These are phyloP conservation scores for Aphanomyces euteiches DNA, from an alignment of 352 stramenopile species.

Conservation along the genomic window DNA sequence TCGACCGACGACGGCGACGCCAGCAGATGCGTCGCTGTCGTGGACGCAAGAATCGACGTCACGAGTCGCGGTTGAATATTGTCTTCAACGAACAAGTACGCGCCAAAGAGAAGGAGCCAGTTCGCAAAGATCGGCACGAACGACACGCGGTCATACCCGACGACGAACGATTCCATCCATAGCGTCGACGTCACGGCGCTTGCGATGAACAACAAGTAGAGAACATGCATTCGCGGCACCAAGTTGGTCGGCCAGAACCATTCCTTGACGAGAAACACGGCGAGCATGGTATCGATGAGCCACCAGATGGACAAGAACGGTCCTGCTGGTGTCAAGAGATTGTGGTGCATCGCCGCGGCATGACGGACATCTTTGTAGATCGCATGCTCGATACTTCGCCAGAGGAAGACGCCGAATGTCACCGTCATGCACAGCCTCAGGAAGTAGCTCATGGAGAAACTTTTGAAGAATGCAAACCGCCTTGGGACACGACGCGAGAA, in stretches of 20 bases:
- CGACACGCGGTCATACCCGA: background rate
- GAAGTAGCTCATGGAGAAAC: background rate
- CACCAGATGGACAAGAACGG: conserved; percentile 80
- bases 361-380: background rate
- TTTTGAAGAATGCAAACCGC: background rate
- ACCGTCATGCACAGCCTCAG: background rate
- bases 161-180: conserved; percentile 61
- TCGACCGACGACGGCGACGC: background rate
- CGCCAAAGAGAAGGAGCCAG: conserved; percentile 21
- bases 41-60: background rate
- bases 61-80: conserved; percentile 1
- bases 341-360: conserved; percentile 25
- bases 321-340: conserved; percentile 61
- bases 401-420: conserved; percentile 8
- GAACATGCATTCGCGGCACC: conserved; percentile 43
- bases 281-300: conserved; percentile 70
- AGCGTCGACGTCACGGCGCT: conserved; percentile 64
- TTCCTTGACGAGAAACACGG: conserved; percentile 59
- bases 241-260: conserved; percentile 62
- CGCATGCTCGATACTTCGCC: conserved; percentile 5
- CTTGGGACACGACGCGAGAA: background rate
- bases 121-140: conserved; percentile 1
- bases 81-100: conserved; percentile 22
- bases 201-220: conserved; percentile 59
- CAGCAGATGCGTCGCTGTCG: conserved; percentile 1